phyloP scores from a whole-genome alignment of 108 stramenopile species.

The Cyclostephanos invisitatus region DNA sequence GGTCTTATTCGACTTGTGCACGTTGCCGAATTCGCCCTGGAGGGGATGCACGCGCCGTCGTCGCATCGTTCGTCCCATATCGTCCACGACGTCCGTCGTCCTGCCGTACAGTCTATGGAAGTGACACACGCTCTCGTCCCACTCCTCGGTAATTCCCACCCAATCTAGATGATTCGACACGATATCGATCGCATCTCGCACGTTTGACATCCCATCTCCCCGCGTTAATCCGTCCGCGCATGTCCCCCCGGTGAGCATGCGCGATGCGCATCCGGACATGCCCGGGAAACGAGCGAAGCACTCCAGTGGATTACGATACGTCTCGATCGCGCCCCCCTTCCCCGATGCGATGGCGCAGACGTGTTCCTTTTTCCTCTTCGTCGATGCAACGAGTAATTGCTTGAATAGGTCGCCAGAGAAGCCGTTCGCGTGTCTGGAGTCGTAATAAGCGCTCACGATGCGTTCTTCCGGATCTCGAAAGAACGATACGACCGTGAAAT shows the following conservation, averaged over 20 bases:
- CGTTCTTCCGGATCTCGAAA: constrained; percentile 51
- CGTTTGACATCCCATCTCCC: constrained; percentile 31
- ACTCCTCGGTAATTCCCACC: constrained; percentile 50
- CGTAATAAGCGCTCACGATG: constrained; percentile 44
- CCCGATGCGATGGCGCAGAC: constrained; percentile 9
- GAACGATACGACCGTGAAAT: constrained; percentile 43
- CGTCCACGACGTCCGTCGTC: constrained; percentile 5
- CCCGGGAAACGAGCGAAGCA: constrained; percentile 49
- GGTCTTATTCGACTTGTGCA: constrained; percentile 37
- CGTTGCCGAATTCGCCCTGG: constrained; percentile 52
- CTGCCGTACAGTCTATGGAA: constrained; percentile 48
- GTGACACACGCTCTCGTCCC: constrained; percentile 55
- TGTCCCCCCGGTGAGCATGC: constrained; percentile 45
- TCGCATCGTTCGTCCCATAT: background rate
- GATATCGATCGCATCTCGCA: constrained; percentile 35
- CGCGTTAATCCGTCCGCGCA: constrained; percentile 39
- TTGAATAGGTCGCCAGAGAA: constrained; percentile 9
- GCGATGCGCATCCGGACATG: constrained; percentile 45
- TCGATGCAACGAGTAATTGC: background rate
- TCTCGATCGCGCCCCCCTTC: background rate
- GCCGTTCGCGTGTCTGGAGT: constrained; percentile 39
- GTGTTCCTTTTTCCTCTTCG: background rate
- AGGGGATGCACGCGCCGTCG: constrained; percentile 31
- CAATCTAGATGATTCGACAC: constrained; percentile 41
- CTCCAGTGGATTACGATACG: constrained; percentile 35